Conservation (phyloP, 768 basidiomycete species). For the Dentipellis fragilis region DNA sequence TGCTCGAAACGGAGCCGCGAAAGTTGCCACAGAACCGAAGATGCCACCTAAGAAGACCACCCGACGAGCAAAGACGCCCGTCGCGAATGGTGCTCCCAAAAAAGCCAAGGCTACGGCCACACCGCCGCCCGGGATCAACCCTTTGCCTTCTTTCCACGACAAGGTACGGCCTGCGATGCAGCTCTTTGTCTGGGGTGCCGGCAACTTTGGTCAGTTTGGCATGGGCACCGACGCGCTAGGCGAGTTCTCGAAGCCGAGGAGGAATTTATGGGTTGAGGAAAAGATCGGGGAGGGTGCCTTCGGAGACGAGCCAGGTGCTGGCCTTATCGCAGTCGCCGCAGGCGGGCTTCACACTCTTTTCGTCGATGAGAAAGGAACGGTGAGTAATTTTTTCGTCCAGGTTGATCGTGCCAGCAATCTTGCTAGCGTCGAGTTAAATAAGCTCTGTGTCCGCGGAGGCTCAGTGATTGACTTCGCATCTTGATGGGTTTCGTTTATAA, state of each 20-base stretch:
- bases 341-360: conserved; percentile 89
- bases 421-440: no score
- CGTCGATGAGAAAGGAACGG: conserved; percentile 82
- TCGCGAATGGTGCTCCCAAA: background rate
- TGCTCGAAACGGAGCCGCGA: background rate
- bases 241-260: conserved; percentile 68
- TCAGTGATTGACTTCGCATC: background rate
- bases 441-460: no score
- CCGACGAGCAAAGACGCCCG: background rate
- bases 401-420: background rate
- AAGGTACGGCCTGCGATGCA: conserved; percentile 56
- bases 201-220: conserved; percentile 94
- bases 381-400: conserved; percentile 31
- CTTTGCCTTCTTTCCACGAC: conserved; percentile 48
- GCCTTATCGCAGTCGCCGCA: conserved; percentile 71
- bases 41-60: background rate
- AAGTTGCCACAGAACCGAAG: background rate
- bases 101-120: background rate
- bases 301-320: conserved; percentile 54
- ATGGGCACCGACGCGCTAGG: conserved; percentile 67
- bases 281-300: conserved; percentile 64
- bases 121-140: conserved; percentile 29
- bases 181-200: conserved; percentile 84
- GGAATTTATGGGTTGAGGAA: conserved; percentile 68
- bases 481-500: background rate